Evolutionary conservation across 73 alveolate genomes (phyloP), one percentile per base, ranked within the genome.

Genomic region (Uronychia setigera): DNA sequence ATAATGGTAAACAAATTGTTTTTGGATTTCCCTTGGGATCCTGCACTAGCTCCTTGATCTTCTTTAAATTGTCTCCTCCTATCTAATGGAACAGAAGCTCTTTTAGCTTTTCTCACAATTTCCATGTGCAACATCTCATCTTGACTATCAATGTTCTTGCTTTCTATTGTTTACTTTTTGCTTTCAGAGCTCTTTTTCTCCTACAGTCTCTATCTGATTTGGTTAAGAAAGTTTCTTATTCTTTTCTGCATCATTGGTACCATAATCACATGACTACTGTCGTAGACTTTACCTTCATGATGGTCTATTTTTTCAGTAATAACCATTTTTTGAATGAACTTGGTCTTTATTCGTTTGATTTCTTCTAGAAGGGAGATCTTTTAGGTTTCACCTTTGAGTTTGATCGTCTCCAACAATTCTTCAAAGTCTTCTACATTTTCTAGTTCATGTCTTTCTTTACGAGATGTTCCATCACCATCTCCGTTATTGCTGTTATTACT

Each of bases 191-290:
- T 46, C 5, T 46, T 46, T 46, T 46, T 46, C 19, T 5, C 19
- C 67, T 46, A 46, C 19, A 46, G n/a, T 46, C 19, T 46, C 19
- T 19, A 5, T 46, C 67, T 11, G 67, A 5, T 19, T 46, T 46
- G 67, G 19, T 46, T n/a, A n/a, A 46, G 67, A 19, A 46, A 46
- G 67, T 46, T 5, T 19, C 67, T 46, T 5, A 46, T 46, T 19
- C 46, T 58, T 34, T 59, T 31, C 29, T 59, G 13, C 46, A 81
- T 26, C 1, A 81, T 1, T 14, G 88, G 88, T 30, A 81, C n/a
- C 32, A 59, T 59, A 19, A 83, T 83, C 26, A 83, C 76, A 1
- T 59, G 83, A 26, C 90, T 83, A 31, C 84, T 75, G 46, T 83
- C 90, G 46, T 74, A 83, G 31, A 26, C 34, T 35, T 75, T 19